Conservation (phyloP, 148 eudicot genomes). For the Vaccinium darrowii region DNA sequence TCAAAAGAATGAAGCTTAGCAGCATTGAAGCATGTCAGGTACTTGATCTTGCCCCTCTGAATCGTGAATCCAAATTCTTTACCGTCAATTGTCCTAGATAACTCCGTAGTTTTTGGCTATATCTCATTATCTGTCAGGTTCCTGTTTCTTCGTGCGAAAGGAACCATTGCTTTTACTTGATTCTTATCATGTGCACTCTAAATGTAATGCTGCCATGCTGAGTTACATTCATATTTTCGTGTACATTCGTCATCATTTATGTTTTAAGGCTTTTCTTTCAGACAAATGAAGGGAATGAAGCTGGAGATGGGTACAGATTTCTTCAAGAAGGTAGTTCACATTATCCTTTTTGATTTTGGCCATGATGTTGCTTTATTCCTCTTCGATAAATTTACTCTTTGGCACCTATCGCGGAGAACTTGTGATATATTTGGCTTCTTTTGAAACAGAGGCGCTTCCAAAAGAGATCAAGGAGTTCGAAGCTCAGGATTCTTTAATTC, state of each 20-base stretch:
- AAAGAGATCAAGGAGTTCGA: constrained; percentile 23
- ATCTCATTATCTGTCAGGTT: background rate
- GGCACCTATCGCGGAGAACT: constrained; percentile 1
- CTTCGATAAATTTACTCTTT: background rate
- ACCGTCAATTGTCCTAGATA: background rate
- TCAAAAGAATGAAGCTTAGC: constrained; percentile 57
- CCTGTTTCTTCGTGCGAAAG: background rate
- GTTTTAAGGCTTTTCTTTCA: constrained; percentile 27
- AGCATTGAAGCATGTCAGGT: constrained; percentile 40
- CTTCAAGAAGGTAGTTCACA: constrained; percentile 36
- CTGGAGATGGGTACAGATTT: constrained; percentile 17
- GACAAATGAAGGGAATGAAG: constrained; percentile 32
- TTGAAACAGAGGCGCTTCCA: constrained; percentile 24
- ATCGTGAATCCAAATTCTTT: background rate
- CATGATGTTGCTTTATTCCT: background rate
- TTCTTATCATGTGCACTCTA: background rate
- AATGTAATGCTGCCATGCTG: background rate
- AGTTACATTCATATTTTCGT: constrained; percentile 1
- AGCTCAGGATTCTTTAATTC: constrained; percentile 14
- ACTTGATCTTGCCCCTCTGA: constrained; percentile 16
- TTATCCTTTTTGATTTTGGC: background rate
- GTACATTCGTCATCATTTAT: background rate
- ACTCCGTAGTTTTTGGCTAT: background rate
- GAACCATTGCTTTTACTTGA: background rate
- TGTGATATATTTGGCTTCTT: constrained; percentile 13